Conservation (phyloP, 208 protist genomes). For the Leishmania martiniquensis region DNA sequence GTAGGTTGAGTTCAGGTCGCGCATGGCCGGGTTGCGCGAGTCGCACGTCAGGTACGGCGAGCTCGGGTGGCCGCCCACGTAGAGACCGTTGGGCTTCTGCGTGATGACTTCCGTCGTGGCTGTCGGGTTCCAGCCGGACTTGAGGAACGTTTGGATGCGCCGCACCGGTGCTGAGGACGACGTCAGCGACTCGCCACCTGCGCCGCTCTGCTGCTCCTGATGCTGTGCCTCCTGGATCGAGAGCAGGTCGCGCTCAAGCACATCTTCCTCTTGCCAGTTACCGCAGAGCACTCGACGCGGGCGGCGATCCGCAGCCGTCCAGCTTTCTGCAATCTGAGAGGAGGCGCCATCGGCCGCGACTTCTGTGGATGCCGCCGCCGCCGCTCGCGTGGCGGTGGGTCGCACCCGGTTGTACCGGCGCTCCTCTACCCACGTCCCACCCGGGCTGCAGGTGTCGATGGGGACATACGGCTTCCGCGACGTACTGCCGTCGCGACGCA, state of each 20-base stretch:
- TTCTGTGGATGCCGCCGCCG: background rate
- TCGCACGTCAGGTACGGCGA: constrained; percentile 80
- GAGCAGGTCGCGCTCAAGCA: constrained; percentile 75
- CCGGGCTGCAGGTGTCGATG: constrained; percentile 90
- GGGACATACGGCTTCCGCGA: constrained; percentile 71
- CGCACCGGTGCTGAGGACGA: constrained; percentile 12
- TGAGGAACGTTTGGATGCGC: constrained; percentile 9
- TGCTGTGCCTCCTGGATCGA: constrained; percentile 40
- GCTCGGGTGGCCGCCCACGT: constrained; percentile 69
- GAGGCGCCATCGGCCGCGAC: background rate
- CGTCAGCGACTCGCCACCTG: background rate
- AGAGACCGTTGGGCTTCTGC: constrained; percentile 37
- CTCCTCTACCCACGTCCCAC: constrained; percentile 86
- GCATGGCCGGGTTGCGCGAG: constrained; percentile 46
- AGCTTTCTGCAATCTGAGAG: background rate
- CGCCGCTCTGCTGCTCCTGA: constrained; percentile 10
- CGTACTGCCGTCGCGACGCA: constrained; percentile 41
- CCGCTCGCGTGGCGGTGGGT: constrained; percentile 31
- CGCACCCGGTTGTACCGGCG: constrained; percentile 87
- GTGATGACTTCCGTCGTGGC: constrained; percentile 71
- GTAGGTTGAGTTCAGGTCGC: constrained; percentile 66
- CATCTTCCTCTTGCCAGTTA: constrained; percentile 88
- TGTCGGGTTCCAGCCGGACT: constrained; percentile 30
- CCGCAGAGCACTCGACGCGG: constrained; percentile 83
- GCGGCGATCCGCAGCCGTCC: constrained; percentile 12